A percentile compares a stretch with the other conserved stretches of the same genome.
phyloP scores from a whole-genome alignment of 345 rosid species.

The Salix suchowensis region DNA sequence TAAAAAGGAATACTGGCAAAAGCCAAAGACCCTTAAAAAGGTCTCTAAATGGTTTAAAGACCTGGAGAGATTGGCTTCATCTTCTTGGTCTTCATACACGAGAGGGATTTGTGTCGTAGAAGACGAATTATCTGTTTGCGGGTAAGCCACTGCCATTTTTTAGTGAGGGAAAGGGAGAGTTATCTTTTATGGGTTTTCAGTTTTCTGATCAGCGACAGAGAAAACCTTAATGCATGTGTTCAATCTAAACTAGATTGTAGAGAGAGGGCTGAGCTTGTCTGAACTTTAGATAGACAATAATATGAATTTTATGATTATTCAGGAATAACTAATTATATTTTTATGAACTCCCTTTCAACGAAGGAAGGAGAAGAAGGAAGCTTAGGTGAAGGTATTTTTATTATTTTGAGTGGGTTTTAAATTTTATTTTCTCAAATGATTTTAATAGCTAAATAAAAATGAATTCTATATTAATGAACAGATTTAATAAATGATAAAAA shows the following conservation, averaged over 20 bases:
- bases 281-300: not conserved
- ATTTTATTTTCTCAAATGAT: no score
- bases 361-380: no score
- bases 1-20: slow-evolving; percentile 26
- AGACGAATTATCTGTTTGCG: not conserved
- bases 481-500: no score
- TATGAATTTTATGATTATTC: no score
- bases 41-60: slow-evolving; percentile 27
- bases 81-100: not conserved
- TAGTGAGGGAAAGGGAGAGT: not conserved
- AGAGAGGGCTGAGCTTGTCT: not conserved
- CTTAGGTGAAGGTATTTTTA: no score
- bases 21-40: slow-evolving; percentile 30
- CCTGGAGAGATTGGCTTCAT: slow-evolving; percentile 20
- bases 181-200: not conserved
- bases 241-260: not conserved
- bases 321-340: no score
- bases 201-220: not conserved
- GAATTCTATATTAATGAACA: no score
- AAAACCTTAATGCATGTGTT: not conserved
- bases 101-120: not conserved
- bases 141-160: not conserved
- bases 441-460: no score
- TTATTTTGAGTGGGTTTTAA: no score
- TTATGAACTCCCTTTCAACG: no score